Base-by-base conservation (phyloP, 2,329 filamentous ascomycete genomes). In the Alternaria postmessia region DNA sequence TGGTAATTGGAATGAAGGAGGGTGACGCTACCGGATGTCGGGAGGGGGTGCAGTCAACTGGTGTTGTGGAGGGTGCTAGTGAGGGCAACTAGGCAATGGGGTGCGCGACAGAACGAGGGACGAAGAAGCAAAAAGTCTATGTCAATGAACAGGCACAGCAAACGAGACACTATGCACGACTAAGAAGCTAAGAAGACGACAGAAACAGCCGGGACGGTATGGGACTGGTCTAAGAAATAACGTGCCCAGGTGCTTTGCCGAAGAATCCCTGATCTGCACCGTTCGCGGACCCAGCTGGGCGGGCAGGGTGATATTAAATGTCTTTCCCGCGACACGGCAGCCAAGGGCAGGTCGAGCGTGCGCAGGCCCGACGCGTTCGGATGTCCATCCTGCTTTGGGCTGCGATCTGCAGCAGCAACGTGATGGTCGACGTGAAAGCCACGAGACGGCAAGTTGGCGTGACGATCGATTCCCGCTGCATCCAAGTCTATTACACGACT, bases 251-350 rank as follows among this genome's bases (percentile, higher is more conserved):
- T 30, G 47, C 47, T 44, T 32, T 60, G 61, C 53, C 57, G 57
- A 57, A 43, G 20, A 51, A 61, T 63, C 53, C 61, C 61, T 63
- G 57, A 57, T 54, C 36, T 42, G 54, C 53, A 53, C 53, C 61
- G 57, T 57, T 63, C 49, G 57, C 51, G 36, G 42, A 14, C 34
- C 51, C 36, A 51, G 49, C 49, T 41, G 36, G 49, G 22, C 49
- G 49, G 55, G 42, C 39, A 46, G 55, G 55, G n/a, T 59, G 41
- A 39, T 49, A 41, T 51, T 39, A 61, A 51, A 42, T 52, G 18
- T 46, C 51, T 44, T 41, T 54, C 54, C 39, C 58, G 41, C 54
- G 53, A 60, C 60, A 52, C 56, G 18, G 42, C 58, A 41, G 49
- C 49, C 51, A 48, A 54, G 51, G 51, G 56, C 56, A 55, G 55